phyloP scores from a whole-genome alignment of 1,284 basidiomycete genomes.

The Paramarasmius palmivorus region DNA sequence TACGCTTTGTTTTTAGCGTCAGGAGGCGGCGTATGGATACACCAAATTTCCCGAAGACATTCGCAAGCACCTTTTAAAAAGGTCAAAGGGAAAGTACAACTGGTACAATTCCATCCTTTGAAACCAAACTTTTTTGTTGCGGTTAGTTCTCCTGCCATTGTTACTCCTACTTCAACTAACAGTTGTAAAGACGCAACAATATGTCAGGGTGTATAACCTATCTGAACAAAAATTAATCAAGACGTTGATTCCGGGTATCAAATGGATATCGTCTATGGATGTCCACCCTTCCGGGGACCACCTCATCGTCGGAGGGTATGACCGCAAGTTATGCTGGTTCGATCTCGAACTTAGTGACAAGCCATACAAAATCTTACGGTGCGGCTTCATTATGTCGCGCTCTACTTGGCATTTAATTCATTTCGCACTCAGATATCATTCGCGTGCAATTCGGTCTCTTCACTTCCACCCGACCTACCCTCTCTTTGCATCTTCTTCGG shows the following conservation, averaged over 20 bases:
- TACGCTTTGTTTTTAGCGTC: constrained; percentile 43
- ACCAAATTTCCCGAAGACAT: constrained; percentile 91
- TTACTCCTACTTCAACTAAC: background rate
- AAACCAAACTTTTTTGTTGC: constrained; percentile 98
- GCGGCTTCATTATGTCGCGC: constrained; percentile 17
- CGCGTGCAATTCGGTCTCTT: constrained; percentile 88
- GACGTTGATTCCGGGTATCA: constrained; percentile 90
- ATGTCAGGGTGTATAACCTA: constrained; percentile 94
- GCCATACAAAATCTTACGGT: constrained; percentile 96
- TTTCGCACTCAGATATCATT: constrained; percentile 73
- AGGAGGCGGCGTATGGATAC: constrained; percentile 84
- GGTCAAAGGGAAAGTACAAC: constrained; percentile 87
- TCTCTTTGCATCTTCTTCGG: constrained; percentile 93
- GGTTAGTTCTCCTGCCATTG: constrained; percentile 45
- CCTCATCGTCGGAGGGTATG: constrained; percentile 95
- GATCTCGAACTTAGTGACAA: constrained; percentile 95
- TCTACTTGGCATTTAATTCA: constrained; percentile 10
- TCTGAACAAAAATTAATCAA: constrained; percentile 92
- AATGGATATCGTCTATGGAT: constrained; percentile 97
- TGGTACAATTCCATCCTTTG: constrained; percentile 91
- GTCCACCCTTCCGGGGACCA: constrained; percentile 96
- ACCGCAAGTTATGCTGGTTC: constrained; percentile 98
- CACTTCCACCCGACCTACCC: constrained; percentile 95
- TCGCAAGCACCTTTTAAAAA: constrained; percentile 98
- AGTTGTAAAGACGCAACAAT: constrained; percentile 81